These are phyloP conservation scores for Eremothecium sinecaudum DNA, from an alignment of 1,139 yeast genomes.

Conservation along the genomic window DNA sequence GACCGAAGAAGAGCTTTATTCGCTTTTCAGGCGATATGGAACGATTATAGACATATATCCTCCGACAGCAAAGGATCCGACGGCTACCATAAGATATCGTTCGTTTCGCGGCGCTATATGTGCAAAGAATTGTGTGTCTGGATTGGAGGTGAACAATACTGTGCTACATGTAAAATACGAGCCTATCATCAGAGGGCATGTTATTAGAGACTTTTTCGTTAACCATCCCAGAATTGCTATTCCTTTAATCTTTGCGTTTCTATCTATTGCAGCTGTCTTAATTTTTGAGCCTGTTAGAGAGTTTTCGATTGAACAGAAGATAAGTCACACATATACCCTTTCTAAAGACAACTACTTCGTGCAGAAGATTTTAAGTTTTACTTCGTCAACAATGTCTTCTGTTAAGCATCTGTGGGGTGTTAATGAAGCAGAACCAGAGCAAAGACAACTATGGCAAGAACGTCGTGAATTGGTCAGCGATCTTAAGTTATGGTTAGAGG, in stretches of 20 bases:
- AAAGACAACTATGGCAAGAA: constrained; percentile 57
- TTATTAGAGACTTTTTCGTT: constrained; percentile 47
- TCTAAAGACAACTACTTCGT: constrained; percentile 30
- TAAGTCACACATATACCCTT: constrained; percentile 45
- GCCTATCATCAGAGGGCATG: constrained; percentile 44
- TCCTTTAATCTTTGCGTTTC: constrained; percentile 44
- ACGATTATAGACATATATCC: constrained; percentile 66
- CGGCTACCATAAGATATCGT: constrained; percentile 45
- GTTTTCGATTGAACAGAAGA: constrained; percentile 65
- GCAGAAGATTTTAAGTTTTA: constrained; percentile 30
- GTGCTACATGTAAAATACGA: constrained; percentile 65
- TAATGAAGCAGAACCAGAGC: constrained; percentile 31
- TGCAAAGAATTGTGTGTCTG: constrained; percentile 89
- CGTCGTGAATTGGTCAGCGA: constrained; percentile 59
- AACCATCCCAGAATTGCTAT: constrained; percentile 76
- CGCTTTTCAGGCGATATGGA: constrained; percentile 81
- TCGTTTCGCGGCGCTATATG: constrained; percentile 61
- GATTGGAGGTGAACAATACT: constrained; percentile 52
- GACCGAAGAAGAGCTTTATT: constrained; percentile 77
- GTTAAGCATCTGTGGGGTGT: constrained; percentile 34
- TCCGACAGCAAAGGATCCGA: constrained; percentile 38
- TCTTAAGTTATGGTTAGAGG: constrained; percentile 65
- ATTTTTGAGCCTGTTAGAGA: constrained; percentile 90
- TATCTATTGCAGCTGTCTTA: constrained; percentile 73
- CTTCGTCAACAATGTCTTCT: constrained; percentile 34